Evolutionary conservation across 768 basidiomycete species (phyloP), one percentile per base, ranked within the genome.

Genomic region (Termitomyces sp.): DNA sequence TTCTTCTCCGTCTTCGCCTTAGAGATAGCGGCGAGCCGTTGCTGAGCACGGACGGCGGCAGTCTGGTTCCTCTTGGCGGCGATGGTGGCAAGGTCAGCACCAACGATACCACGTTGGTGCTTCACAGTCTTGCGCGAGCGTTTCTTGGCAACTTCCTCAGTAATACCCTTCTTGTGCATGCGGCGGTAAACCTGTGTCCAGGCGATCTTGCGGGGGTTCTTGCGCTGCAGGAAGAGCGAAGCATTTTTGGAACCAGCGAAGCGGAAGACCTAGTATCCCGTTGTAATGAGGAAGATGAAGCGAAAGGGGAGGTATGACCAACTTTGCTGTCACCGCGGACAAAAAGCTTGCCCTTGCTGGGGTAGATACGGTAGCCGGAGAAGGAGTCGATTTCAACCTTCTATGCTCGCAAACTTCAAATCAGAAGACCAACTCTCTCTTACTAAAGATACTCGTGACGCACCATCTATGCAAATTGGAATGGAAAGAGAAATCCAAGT

Each of bases 141-240:
- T 80, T 97, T 98, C 93, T 98, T 99, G 67, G 94, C 93, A 51
- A 95, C 90, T 76, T 98, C 96, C 77, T 98, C 96, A 49, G 94
- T 94, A 73, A 98, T 85, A 72, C 97, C 97, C 87, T 99, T 99
- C 86, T 96, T 97, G 85, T 98, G 97, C 88, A 97, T 92, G 65
- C 94, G 89, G 62, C 92, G 89, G 82, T 90, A 96, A 59, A 89
- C 83, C 65, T 79, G 75, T 38, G 96, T 98, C 96, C 96, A 98
- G 60, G 96, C 88, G 77, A 98, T 94, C 85, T 98, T 98, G 71
- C 97, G 92, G 51, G 97, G 97, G 82, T 99, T 98, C 81, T 99
- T 99, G 79, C 96, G 91, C 75, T 99, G 97, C 56, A 90, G 79
- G 87, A 98, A 98, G 62, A 99, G 88, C 58, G 96, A 98, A 59